Evolutionary conservation across 805 yeast genomes (phyloP).

Genomic region (Ogataea degrootiae): DNA sequence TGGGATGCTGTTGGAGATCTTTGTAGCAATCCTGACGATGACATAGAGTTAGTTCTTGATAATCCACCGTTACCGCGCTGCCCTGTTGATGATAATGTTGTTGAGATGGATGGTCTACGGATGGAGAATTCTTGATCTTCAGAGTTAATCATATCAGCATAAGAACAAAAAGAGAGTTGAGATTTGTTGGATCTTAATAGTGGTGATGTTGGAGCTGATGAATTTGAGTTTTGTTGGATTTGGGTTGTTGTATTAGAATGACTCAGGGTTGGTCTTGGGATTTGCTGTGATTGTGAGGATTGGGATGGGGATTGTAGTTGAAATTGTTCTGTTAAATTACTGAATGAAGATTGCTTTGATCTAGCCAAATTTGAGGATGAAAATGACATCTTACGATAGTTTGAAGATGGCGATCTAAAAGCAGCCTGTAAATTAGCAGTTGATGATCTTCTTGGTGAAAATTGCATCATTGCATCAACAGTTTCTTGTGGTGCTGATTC

Average conservation of each 20-base stretch:
- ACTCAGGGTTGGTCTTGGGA: conserved; percentile 7
- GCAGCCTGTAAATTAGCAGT: conserved; percentile 45
- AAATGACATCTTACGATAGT: conserved; percentile 14
- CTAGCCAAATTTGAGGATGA: conserved; percentile 17
- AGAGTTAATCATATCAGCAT: conserved; percentile 71
- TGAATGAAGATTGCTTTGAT: conserved; percentile 18
- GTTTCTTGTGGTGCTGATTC: background rate
- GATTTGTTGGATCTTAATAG: conserved; percentile 25
- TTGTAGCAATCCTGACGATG: conserved; percentile 3
- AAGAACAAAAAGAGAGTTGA: conserved; percentile 57
- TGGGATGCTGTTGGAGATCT: background rate
- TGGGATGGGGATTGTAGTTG: conserved; percentile 8
- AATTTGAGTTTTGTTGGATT: conserved; percentile 1
- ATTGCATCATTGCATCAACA: conserved; percentile 40
- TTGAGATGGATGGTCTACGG: conserved; percentile 56
- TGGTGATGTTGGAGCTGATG: conserved; percentile 6
- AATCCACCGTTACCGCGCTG: conserved; percentile 5
- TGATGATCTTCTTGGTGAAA: conserved; percentile 48
- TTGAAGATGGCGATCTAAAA: conserved; percentile 16
- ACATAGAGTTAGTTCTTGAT: conserved; percentile 25
- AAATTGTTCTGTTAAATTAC: conserved; percentile 25
- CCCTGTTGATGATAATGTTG: conserved; percentile 33
- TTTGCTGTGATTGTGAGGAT: conserved; percentile 1
- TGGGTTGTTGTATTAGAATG: conserved; percentile 8
- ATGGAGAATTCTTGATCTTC: conserved; percentile 49